A percentile compares a stretch with the other conserved stretches of the same genome.
Evolutionary conservation across 2,329 filamentous ascomycete species (phyloP).

Genomic region (Penicillium sclerotiorum): DNA sequence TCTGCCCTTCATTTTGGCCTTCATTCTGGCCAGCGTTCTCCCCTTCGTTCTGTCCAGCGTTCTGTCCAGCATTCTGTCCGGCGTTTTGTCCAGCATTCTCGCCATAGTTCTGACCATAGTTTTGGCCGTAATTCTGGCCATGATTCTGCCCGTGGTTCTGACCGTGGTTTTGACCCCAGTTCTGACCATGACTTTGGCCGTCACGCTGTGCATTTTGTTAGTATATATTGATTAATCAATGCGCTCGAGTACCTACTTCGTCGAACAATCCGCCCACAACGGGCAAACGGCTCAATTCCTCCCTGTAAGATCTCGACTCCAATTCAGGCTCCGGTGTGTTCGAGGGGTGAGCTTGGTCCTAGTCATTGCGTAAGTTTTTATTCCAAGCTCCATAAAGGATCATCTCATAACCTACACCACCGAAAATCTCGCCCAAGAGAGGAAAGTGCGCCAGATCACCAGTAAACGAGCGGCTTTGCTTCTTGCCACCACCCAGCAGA

Average conservation of each 20-base stretch:
- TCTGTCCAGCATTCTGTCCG: conserved; percentile 1
- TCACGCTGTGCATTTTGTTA: background rate
- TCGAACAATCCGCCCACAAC: conserved; percentile 3
- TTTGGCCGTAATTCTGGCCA: conserved; percentile 4
- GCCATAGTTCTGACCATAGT: conserved; percentile 4
- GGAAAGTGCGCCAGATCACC: conserved; percentile 17
- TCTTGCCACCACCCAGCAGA: background rate
- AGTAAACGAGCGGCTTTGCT: conserved; percentile 16
- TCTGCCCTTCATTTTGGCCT: conserved; percentile 12
- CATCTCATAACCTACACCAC: conserved; percentile 15
- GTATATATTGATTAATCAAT: background rate
- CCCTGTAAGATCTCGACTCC: conserved; percentile 1
- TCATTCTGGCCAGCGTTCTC: conserved; percentile 5
- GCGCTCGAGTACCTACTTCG: conserved; percentile 1
- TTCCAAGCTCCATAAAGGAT: background rate
- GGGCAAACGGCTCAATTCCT: conserved; percentile 7
- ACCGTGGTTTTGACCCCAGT: conserved; percentile 5
- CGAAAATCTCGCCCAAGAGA: conserved; percentile 15
- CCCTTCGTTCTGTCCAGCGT: background rate
- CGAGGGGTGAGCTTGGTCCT: conserved; percentile 13
- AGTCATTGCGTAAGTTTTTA: background rate
- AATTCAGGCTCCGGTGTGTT: conserved; percentile 11
- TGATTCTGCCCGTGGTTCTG: conserved; percentile 8
- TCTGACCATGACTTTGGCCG: background rate
- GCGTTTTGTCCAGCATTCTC: conserved; percentile 10